Evolutionary conservation across 352 stramenopile species (phyloP).

Genomic region (Phytophthora ohioensis): DNA sequence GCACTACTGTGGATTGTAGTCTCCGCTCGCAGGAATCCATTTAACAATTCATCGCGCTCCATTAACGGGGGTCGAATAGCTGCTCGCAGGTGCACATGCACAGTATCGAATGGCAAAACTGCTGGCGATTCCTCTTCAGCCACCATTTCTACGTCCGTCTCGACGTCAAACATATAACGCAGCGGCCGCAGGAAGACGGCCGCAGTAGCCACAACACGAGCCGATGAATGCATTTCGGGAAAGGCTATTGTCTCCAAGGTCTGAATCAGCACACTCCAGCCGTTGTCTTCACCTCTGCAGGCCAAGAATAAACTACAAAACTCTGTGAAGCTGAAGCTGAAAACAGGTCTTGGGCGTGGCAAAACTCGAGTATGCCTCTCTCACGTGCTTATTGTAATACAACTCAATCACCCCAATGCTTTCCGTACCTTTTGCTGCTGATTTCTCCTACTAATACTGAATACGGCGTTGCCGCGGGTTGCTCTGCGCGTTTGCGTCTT

Average conservation of each 20-base stretch:
- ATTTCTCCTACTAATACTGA: conserved; percentile 42
- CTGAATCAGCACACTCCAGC: not conserved
- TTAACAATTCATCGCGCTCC: conserved; percentile 42
- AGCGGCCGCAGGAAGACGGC: conserved; percentile 62
- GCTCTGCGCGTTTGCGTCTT: conserved; percentile 10
- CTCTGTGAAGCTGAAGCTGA: not conserved
- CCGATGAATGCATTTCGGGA: conserved; percentile 6
- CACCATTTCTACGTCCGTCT: conserved; percentile 47
- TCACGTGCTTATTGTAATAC: conserved; percentile 38
- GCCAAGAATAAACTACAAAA: conserved; percentile 28
- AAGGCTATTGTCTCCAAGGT: too few relatives aligned
- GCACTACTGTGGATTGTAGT: conserved; percentile 15
- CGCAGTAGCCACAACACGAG: conserved; percentile 43
- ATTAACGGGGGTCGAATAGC: conserved; percentile 37
- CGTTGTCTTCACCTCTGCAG: not conserved
- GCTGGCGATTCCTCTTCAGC: conserved; percentile 10
- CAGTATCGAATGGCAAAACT: conserved; percentile 26
- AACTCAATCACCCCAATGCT: conserved; percentile 27
- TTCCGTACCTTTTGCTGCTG: conserved; percentile 25
- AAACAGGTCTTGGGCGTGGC: conserved; percentile 13
- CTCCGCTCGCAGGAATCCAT: conserved; percentile 51
- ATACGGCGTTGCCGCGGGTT: conserved; percentile 20
- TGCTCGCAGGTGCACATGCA: conserved; percentile 58
- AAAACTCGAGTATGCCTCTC: conserved; percentile 23
- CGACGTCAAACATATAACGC: conserved; percentile 71